A percentile compares a stretch with the other conserved stretches of the same genome.
Conservation (phyloP, 23 red algal species). For the Cyanidium caldarium region DNA sequence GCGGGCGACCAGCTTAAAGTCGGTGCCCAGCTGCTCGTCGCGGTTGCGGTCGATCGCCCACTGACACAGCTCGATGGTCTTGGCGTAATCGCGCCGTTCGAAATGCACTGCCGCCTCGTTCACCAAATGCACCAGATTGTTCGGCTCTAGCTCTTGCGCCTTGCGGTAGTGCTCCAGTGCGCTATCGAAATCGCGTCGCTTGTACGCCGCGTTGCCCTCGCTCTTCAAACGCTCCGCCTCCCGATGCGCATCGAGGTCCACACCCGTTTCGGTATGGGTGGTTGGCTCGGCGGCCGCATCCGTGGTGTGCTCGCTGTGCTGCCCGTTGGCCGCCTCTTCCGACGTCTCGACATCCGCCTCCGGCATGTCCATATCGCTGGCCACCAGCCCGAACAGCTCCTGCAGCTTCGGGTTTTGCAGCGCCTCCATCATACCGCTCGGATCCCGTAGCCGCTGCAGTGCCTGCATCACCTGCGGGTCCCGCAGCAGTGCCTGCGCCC, state of each 20-base stretch:
- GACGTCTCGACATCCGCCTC: neutral
- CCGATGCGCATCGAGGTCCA: neutral
- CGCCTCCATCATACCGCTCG: neutral
- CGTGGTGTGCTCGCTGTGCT: neutral
- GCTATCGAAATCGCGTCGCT: constrained; percentile 39
- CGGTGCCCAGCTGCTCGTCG: constrained; percentile 55
- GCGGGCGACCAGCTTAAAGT: constrained; percentile 91
- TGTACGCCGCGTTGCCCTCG: constrained; percentile 58
- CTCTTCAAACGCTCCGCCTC: constrained; percentile 48
- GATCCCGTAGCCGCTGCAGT: neutral
- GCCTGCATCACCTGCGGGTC: neutral
- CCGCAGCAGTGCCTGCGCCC: neutral
- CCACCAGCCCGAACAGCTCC: neutral
- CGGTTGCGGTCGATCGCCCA: constrained; percentile 48
- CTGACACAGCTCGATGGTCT: constrained; percentile 48
- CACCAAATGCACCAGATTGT: constrained; percentile 50
- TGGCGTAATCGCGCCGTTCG: constrained; percentile 49
- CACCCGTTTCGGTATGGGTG: no score
- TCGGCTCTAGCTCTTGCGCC: constrained; percentile 66
- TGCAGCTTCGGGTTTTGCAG: neutral
- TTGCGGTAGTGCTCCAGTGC: constrained; percentile 58
- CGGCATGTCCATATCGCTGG: neutral
- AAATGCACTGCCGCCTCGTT: constrained; percentile 82
- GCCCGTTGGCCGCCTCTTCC: neutral
- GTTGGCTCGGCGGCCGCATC: neutral